Percentiles rank a stretch among this genome's conserved stretches.
phyloP scores from a whole-genome alignment of 2,329 filamentous ascomycete species.

The Talaromyces sp. region DNA sequence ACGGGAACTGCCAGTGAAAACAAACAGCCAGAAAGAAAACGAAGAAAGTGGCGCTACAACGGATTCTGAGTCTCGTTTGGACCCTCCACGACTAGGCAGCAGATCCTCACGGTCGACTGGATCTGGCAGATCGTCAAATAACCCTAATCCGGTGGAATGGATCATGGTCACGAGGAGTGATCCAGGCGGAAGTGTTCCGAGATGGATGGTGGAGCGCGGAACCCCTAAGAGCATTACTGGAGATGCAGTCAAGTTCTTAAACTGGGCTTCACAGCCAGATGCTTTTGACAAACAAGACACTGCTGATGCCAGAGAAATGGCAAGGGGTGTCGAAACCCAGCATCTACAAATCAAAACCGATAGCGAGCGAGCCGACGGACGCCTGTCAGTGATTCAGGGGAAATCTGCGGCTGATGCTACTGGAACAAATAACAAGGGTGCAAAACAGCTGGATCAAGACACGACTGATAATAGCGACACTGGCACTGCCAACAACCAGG shows the following conservation, averaged over 20 bases:
- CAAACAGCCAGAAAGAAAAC: background rate
- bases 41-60: background rate
- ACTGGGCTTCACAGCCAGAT: slow-evolving; percentile 60
- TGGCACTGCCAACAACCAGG: slow-evolving; percentile 16
- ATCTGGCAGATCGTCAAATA: background rate
- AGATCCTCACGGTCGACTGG: background rate
- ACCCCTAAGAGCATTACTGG: slow-evolving; percentile 74
- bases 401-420: background rate
- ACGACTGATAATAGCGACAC: background rate
- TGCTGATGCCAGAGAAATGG: slow-evolving; percentile 6
- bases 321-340: slow-evolving; percentile 1
- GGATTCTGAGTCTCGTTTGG: background rate
- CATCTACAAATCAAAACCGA: background rate
- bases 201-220: slow-evolving; percentile 85
- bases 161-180: slow-evolving; percentile 88
- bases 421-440: background rate
- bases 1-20: slow-evolving; percentile 56
- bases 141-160: slow-evolving; percentile 72
- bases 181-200: slow-evolving; percentile 78
- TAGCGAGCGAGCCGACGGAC: background rate
- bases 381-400: slow-evolving; percentile 1
- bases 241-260: slow-evolving; percentile 74
- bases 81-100: background rate
- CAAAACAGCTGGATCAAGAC: slow-evolving; percentile 3
- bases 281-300: background rate